phyloP scores from a whole-genome alignment of 306 rosid genomes.

The Fragaria ananassa region DNA sequence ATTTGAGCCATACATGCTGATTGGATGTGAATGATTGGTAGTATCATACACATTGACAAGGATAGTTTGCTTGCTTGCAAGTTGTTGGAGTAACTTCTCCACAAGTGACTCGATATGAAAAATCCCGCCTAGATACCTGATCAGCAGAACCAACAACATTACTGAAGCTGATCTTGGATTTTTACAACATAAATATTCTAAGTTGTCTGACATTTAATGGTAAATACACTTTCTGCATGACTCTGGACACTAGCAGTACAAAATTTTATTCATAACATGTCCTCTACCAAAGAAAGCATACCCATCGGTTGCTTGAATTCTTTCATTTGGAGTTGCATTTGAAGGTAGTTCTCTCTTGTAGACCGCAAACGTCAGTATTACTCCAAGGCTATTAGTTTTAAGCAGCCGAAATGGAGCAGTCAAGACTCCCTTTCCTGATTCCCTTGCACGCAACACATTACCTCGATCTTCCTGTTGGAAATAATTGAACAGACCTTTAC shows the following conservation, averaged over 20 bases:
- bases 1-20: constrained; percentile 86
- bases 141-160: constrained; percentile 14
- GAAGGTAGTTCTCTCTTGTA: constrained; percentile 86
- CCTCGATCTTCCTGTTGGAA: constrained; percentile 81
- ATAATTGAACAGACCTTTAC: constrained; percentile 10
- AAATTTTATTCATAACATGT: not conserved
- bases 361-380: constrained; percentile 90
- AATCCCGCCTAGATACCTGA: constrained; percentile 97
- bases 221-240: not conserved
- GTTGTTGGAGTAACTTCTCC: constrained; percentile 95
- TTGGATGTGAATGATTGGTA: constrained; percentile 70
- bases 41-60: constrained; percentile 90
- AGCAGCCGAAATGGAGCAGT: constrained; percentile 88
- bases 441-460: constrained; percentile 88
- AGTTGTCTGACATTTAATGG: not conserved
- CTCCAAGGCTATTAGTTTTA: constrained; percentile 90
- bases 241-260: not conserved
- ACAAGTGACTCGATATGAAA: constrained; percentile 92
- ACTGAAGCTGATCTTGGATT: not conserved
- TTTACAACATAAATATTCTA: not conserved
- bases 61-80: constrained; percentile 93
- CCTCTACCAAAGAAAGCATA: constrained; percentile 30
- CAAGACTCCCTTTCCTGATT: constrained; percentile 87
- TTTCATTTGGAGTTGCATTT: constrained; percentile 85
- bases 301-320: constrained; percentile 94